phyloP scores from a whole-genome alignment of 768 basidiomycete species.

The Suillus weaverae region DNA sequence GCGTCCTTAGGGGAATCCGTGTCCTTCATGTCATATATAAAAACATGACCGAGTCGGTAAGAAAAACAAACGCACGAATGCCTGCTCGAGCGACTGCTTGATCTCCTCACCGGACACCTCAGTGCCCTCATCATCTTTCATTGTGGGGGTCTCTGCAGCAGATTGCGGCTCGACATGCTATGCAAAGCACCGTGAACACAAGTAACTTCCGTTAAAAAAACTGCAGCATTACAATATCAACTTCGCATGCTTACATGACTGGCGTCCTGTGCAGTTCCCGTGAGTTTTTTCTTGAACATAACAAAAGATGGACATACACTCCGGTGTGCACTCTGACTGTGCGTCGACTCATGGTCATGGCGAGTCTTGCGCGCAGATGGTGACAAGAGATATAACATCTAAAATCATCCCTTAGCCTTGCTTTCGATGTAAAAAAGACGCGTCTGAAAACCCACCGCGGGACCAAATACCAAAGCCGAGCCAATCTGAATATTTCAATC shows the following conservation, averaged over 20 bases:
- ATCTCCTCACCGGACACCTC: slow-evolving; percentile 29
- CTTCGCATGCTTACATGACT: slow-evolving; percentile 18
- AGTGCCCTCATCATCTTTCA: slow-evolving; percentile 33
- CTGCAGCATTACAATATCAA: slow-evolving; percentile 3
- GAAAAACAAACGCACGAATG: slow-evolving; percentile 20
- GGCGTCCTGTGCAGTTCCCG: slow-evolving; percentile 14
- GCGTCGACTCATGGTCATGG: slow-evolving; percentile 22
- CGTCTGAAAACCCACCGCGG: slow-evolving; percentile 22
- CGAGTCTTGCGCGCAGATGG: slow-evolving; percentile 27
- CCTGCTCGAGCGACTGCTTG: slow-evolving; percentile 30
- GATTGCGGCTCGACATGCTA: slow-evolving; percentile 17
- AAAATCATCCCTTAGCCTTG: not conserved
- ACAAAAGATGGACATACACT: slow-evolving; percentile 19
- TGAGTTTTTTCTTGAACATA: slow-evolving; percentile 4
- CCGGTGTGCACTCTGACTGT: slow-evolving; percentile 13
- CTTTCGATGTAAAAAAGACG: not conserved
- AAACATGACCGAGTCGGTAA: not conserved
- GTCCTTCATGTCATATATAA: slow-evolving; percentile 19
- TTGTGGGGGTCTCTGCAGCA: slow-evolving; percentile 12
- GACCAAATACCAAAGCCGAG: slow-evolving; percentile 33
- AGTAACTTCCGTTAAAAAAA: slow-evolving; percentile 3
- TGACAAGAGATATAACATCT: slow-evolving; percentile 34
- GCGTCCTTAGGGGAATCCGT: slow-evolving; percentile 34
- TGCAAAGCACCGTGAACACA: slow-evolving; percentile 8
- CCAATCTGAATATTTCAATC: slow-evolving; percentile 23